Conservation (phyloP, 768 basidiomycete species). For the Cantharellus cinnabarinus region DNA sequence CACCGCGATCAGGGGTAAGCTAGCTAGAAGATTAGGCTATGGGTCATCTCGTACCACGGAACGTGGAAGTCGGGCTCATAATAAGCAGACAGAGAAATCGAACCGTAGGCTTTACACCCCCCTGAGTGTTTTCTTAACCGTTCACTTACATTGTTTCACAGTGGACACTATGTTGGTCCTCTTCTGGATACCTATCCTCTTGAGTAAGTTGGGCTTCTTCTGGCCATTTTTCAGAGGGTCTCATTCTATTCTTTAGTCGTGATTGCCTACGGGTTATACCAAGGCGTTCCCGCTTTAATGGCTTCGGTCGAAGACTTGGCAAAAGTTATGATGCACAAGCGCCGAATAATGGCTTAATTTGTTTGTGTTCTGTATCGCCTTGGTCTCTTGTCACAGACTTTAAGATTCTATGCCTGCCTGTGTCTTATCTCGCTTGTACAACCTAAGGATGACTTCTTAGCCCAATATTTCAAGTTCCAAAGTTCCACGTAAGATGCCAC, state of each 20-base stretch:
- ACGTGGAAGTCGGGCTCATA: conserved; percentile 48
- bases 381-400: too few relatives aligned
- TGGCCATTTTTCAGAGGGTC: background rate
- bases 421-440: too few relatives aligned
- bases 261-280: background rate
- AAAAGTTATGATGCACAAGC: background rate
- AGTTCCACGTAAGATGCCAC: too few relatives aligned
- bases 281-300: background rate
- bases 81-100: conserved; percentile 23
- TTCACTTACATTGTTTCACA: conserved; percentile 14
- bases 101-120: conserved; percentile 34
- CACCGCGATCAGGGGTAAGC: background rate
- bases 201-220: conserved; percentile 31
- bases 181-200: conserved; percentile 73
- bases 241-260: background rate
- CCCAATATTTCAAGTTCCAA: too few relatives aligned
- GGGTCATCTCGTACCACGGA: conserved; percentile 30
- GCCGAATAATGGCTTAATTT: background rate
- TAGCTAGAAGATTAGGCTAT: conserved; percentile 27
- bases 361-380: too few relatives aligned
- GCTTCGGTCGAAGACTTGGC: background rate
- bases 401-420: too few relatives aligned
- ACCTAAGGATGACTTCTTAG: too few relatives aligned
- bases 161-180: conserved; percentile 69
- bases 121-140: background rate